Evolutionary conservation across 2,329 filamentous ascomycete species (phyloP).

Genomic region (Huntiella bhutanensis): DNA sequence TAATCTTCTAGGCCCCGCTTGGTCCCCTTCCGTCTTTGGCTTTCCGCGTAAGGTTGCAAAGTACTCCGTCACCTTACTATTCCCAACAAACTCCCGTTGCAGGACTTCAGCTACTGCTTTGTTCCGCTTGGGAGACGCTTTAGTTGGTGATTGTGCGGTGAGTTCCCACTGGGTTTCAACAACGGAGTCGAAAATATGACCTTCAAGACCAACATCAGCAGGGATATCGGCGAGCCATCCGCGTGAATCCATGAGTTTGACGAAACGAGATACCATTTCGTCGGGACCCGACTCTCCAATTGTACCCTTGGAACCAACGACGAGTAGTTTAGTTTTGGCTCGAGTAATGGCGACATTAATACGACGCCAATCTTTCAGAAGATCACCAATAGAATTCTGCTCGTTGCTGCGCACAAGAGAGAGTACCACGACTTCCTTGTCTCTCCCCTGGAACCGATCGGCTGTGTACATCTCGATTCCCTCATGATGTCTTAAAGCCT

Average conservation of each 20-base stretch:
- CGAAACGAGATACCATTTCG: slow-evolving; percentile 59
- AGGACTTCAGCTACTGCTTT: not conserved
- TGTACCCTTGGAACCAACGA: slow-evolving; percentile 67
- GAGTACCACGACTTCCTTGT: slow-evolving; percentile 83
- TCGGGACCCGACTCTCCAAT: slow-evolving; percentile 53
- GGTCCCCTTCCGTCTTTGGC: not conserved
- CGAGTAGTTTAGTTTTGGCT: slow-evolving; percentile 77
- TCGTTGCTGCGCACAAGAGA: slow-evolving; percentile 79
- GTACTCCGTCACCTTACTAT: slow-evolving; percentile 10
- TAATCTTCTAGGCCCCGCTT: slow-evolving; percentile 28
- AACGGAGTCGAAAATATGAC: slow-evolving; percentile 42
- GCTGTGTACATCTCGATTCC: slow-evolving; percentile 89
- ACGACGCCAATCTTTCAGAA: slow-evolving; percentile 76
- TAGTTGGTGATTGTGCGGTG: slow-evolving; percentile 2
- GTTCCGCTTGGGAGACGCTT: slow-evolving; percentile 12
- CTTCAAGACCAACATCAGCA: slow-evolving; percentile 41
- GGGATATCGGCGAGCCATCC: slow-evolving; percentile 68
- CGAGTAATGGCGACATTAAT: slow-evolving; percentile 94
- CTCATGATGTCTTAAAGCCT: slow-evolving; percentile 40
- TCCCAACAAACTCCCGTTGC: slow-evolving; percentile 10
- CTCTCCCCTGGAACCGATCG: slow-evolving; percentile 87
- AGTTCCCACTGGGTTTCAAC: slow-evolving; percentile 24
- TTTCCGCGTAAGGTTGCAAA: slow-evolving; percentile 19
- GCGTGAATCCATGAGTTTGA: slow-evolving; percentile 55
- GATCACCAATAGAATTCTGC: slow-evolving; percentile 63